Evolutionary conservation across 2,329 filamentous ascomycete genomes (phyloP), one percentile per base, ranked within the genome.

Genomic region (Stachybotrys chartarum): DNA sequence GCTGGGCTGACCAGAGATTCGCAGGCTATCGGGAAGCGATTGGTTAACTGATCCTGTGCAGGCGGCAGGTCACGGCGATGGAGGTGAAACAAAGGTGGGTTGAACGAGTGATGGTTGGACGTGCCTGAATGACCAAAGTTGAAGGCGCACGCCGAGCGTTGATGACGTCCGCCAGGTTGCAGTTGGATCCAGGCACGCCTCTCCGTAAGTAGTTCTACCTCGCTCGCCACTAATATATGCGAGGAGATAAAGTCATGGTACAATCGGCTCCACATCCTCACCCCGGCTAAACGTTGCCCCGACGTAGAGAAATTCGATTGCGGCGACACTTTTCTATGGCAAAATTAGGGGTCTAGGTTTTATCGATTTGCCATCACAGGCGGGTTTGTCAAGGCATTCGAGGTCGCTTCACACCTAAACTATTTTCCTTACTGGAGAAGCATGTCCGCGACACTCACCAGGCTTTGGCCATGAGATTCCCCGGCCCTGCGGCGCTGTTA

Each of bases 391-490:
- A 39, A 12, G 35, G 7, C 7, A 39, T 39, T 12, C 35, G 35
- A 12, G 35, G 12, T 39, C 12, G 7, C 35, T 39, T 39, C n/a
- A n/a, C 12, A 39, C 35, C 35, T 12, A 39, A 39, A 39, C 7
- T 12, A 7, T 39, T 12, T 12, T 39, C 35, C 35, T 39, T 39
- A 7, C 7, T 39, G 12, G 35, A 39, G 35, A 12, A 39, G 35
- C 7, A 39, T 39, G 35, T 39, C 35, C n/a, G n/a, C n/a, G n/a
- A n/a, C n/a, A n/a, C n/a, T n/a, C 7, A 7, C 35, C 30, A 51
- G 44, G 31, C 60, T 30, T 52, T 58, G 53, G 64, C 58, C 58
- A 71, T 71, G 69, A 70, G 62, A 57, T 57, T 63, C 55, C 50
- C 65, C 59, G 59, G 64, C 58, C 66, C 62, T 55, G 55, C 60